Percentiles rank a stretch among this genome's conserved stretches.
phyloP scores from a whole-genome alignment of 1,139 yeast genomes.

The Pichiaceae sp. region DNA sequence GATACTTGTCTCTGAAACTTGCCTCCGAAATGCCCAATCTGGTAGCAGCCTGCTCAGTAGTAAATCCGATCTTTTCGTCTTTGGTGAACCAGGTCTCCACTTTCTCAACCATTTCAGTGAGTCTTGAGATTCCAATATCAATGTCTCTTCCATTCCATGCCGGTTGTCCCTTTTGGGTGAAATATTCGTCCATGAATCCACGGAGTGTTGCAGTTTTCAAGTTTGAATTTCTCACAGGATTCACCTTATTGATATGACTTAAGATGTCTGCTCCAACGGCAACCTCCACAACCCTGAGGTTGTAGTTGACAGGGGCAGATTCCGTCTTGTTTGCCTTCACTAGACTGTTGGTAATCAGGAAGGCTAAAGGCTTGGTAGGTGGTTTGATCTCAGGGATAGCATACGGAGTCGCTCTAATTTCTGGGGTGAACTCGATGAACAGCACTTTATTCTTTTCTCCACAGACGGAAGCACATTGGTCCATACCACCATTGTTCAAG shows the following conservation, averaged over 20 bases:
- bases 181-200: conserved; percentile 2
- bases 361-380: conserved; percentile 1
- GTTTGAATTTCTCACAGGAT: not conserved
- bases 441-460: conserved; percentile 3
- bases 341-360: conserved; percentile 2
- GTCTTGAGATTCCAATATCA: not conserved
- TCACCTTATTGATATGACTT: not conserved
- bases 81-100: conserved; percentile 1
- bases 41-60: conserved; percentile 1
- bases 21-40: not conserved
- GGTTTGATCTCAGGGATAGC: conserved; percentile 1
- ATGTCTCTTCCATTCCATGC: conserved; percentile 1
- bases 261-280: conserved; percentile 1
- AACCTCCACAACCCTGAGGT: conserved; percentile 1
- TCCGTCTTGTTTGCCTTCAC: conserved; percentile 1
- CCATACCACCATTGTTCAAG: conserved; percentile 2
- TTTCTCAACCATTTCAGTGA: not conserved
- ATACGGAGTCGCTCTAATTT: conserved; percentile 2
- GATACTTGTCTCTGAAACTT: not conserved
- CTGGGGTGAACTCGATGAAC: conserved; percentile 1
- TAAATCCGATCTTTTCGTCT: conserved; percentile 1
- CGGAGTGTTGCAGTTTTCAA: conserved; percentile 1
- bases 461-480: conserved; percentile 3
- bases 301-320: conserved; percentile 3
- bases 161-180: not conserved